These are phyloP conservation scores for Diaporthe vaccinii DNA, from an alignment of 2,329 filamentous ascomycete species.

Conservation along the genomic window DNA sequence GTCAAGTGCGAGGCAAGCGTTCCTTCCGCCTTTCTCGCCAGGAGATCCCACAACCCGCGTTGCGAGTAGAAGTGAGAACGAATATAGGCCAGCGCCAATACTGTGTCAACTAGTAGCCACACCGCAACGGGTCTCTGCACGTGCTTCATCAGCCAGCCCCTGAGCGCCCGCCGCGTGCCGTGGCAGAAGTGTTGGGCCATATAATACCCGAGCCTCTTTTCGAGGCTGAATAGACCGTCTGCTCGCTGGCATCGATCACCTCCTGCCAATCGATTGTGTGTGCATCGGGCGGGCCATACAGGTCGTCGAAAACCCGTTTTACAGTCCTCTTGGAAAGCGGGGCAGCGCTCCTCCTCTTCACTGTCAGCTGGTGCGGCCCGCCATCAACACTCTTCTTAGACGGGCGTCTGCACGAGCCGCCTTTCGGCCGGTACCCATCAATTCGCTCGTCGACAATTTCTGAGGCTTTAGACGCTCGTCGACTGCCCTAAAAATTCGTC, in stretches of 20 bases:
- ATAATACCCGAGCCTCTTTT: background rate
- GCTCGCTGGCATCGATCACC: background rate
- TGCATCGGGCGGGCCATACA: no score
- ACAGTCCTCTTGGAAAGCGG: no score
- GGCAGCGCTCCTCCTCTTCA: no score
- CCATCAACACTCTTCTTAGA: no score
- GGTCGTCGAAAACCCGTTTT: no score
- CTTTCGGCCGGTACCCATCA: no score
- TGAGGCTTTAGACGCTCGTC: no score
- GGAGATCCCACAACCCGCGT: background rate
- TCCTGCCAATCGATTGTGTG: background rate
- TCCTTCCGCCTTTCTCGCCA: background rate
- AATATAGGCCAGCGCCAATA: background rate
- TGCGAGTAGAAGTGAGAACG: background rate
- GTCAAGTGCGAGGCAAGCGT: background rate
- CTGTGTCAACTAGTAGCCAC: background rate
- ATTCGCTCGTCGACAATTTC: no score
- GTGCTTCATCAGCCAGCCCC: background rate
- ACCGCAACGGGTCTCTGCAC: background rate
- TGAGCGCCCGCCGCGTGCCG: background rate
- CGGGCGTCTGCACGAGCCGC: no score
- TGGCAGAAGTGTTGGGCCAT: background rate
- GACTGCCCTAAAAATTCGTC: no score
- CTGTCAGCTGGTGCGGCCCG: no score
- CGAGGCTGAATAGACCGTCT: constrained; percentile 11